Conservation (phyloP, 2,329 filamentous ascomycete species). For the Calycina herbarum region DNA sequence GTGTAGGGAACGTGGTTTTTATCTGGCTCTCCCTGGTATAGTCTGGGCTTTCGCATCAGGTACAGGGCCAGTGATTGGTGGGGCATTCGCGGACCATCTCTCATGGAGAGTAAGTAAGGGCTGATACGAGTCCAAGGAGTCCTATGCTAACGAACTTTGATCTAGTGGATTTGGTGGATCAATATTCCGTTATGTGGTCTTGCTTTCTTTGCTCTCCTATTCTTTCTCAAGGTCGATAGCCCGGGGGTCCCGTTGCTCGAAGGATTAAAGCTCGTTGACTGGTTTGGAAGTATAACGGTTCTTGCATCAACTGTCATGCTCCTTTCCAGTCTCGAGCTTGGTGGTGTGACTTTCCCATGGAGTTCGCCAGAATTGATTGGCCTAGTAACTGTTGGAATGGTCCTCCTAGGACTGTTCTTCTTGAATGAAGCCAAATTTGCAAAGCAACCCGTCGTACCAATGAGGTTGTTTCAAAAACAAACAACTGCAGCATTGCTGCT, state of each 20-base stretch:
- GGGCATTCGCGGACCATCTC: slow-evolving; percentile 58
- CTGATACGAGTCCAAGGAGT: neutral
- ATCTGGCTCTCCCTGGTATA: slow-evolving; percentile 59
- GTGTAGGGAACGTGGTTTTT: slow-evolving; percentile 46
- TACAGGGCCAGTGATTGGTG: slow-evolving; percentile 62
- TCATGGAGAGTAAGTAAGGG: slow-evolving; percentile 47
- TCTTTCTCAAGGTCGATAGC: slow-evolving; percentile 63
- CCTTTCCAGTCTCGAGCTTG: slow-evolving; percentile 79
- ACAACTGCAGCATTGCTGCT: slow-evolving; percentile 66
- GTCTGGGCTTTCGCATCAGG: slow-evolving; percentile 62
- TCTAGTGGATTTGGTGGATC: slow-evolving; percentile 58
- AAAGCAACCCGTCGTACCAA: slow-evolving; percentile 74
- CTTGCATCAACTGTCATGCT: slow-evolving; percentile 79
- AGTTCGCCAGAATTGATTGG: slow-evolving; percentile 72
- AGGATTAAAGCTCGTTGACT: slow-evolving; percentile 60
- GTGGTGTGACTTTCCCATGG: slow-evolving; percentile 73
- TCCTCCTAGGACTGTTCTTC: slow-evolving; percentile 60
- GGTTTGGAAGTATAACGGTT: slow-evolving; percentile 59
- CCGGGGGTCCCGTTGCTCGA: slow-evolving; percentile 56
- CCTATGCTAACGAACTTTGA: neutral
- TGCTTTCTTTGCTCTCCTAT: slow-evolving; percentile 54
- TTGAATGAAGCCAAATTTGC: slow-evolving; percentile 70
- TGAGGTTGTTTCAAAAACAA: slow-evolving; percentile 64
- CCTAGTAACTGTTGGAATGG: slow-evolving; percentile 70
- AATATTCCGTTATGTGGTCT: slow-evolving; percentile 44